A percentile compares a stretch with the other conserved stretches of the same genome.
Conservation (phyloP, 495 filamentous ascomycete species). For the Aspergillus saccharolyticus region DNA sequence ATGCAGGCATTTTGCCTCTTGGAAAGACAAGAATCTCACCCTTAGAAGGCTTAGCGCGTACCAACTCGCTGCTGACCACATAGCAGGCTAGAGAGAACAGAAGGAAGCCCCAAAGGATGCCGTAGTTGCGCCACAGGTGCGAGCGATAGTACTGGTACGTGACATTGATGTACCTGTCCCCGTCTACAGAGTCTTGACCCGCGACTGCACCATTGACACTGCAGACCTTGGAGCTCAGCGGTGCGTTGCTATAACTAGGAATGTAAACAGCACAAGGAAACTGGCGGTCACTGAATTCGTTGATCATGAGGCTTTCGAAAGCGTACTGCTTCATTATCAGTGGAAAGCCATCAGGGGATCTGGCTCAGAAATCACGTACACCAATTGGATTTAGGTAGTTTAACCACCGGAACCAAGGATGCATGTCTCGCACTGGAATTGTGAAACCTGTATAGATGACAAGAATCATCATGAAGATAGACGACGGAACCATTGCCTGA, state of each 20-base stretch:
- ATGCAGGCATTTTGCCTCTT: slow-evolving; percentile 62
- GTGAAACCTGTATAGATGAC: slow-evolving; percentile 89
- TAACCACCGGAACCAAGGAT: slow-evolving; percentile 80
- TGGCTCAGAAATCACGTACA: slow-evolving; percentile 15
- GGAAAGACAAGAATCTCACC: slow-evolving; percentile 87
- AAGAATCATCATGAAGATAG: slow-evolving; percentile 73
- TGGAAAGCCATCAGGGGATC: background rate
- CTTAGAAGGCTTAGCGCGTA: slow-evolving; percentile 74
- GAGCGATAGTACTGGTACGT: slow-evolving; percentile 55
- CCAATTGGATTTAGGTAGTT: slow-evolving; percentile 81
- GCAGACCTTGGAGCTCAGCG: slow-evolving; percentile 48
- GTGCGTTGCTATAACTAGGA: slow-evolving; percentile 52
- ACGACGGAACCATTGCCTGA: slow-evolving; percentile 79
- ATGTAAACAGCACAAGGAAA: slow-evolving; percentile 61
- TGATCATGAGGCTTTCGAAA: slow-evolving; percentile 86
- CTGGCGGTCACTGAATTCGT: slow-evolving; percentile 68
- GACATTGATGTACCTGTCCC: slow-evolving; percentile 62
- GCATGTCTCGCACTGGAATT: slow-evolving; percentile 70
- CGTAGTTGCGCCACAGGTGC: slow-evolving; percentile 77
- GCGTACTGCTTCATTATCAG: slow-evolving; percentile 50
- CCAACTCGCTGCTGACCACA: slow-evolving; percentile 66
- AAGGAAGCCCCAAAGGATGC: slow-evolving; percentile 73
- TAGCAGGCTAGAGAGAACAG: slow-evolving; percentile 61
- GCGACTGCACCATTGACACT: slow-evolving; percentile 55
- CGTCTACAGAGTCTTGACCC: slow-evolving; percentile 52